Conservation (phyloP, 805 yeast genomes). For the Cyberlindnera sargentensis region DNA sequence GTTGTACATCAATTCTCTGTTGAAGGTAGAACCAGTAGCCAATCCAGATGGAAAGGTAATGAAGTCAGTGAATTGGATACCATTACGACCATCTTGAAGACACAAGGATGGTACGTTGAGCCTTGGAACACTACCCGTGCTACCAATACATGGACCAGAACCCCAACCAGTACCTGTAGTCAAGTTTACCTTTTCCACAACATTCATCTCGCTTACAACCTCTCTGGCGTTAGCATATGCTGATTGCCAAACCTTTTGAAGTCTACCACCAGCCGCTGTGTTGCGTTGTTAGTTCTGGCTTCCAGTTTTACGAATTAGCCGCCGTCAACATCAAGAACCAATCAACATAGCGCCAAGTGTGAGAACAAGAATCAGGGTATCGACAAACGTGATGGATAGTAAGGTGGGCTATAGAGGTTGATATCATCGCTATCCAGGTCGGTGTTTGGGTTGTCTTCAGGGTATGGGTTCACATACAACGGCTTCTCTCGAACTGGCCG, state of each 20-base stretch:
- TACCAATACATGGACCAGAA: conserved; percentile 55
- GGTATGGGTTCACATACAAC: conserved; percentile 19
- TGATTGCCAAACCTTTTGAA: conserved; percentile 46
- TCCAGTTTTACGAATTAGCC: not conserved
- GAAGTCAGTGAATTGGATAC: conserved; percentile 50
- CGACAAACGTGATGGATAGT: conserved; percentile 21
- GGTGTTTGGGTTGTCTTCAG: conserved; percentile 4
- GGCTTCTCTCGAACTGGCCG: conserved; percentile 13
- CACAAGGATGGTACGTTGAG: conserved; percentile 49
- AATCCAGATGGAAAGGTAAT: conserved; percentile 55
- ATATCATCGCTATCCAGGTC: conserved; percentile 14
- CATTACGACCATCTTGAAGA: conserved; percentile 58
- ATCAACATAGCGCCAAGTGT: no score
- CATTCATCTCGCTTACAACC: conserved; percentile 48
- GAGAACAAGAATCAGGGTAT: conserved; percentile 1
- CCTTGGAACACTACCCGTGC: conserved; percentile 51
- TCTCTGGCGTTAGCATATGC: conserved; percentile 51
- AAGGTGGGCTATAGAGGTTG: conserved; percentile 16
- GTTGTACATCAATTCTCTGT: conserved; percentile 40
- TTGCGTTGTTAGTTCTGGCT: conserved; percentile 2
- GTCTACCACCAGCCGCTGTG: conserved; percentile 37
- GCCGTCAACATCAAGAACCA: not conserved
- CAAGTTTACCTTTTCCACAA: conserved; percentile 51
- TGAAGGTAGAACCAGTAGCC: conserved; percentile 53
- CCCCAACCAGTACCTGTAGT: conserved; percentile 64